These are phyloP conservation scores for Corymbia citriodora DNA, from an alignment of 441 rosid genomes.

Conservation along the genomic window DNA sequence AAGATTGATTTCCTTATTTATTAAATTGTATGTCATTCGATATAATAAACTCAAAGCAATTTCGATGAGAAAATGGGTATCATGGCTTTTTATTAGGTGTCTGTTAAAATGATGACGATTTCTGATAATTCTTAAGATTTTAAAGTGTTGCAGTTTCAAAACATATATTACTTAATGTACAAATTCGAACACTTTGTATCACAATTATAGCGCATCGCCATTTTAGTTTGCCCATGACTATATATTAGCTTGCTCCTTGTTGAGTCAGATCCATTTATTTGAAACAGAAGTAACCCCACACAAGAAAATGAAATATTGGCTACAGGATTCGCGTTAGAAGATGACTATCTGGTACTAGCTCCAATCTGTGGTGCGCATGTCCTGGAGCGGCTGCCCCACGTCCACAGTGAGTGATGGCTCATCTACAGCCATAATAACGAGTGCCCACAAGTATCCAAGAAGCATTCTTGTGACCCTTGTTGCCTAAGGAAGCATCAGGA, in stretches of 20 bases:
- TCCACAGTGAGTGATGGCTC: background rate
- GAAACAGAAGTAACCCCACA: background rate
- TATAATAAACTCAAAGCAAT: accelerated
- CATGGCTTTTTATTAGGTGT: accelerated
- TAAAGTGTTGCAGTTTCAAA: accelerated
- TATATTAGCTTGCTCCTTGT: background rate
- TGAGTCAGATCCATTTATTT: background rate
- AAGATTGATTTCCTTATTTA: background rate
- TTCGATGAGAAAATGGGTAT: background rate
- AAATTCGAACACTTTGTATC: accelerated
- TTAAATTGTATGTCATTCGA: background rate
- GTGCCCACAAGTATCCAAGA: background rate
- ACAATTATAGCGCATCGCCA: accelerated
- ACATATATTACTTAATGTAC: background rate
- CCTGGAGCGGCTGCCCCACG: background rate
- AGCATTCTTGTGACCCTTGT: background rate
- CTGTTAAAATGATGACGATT: accelerated
- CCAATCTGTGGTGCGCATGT: background rate
- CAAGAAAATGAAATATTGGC: background rate
- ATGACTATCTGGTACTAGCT: background rate
- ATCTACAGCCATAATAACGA: background rate
- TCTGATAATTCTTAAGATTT: background rate
- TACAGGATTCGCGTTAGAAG: background rate
- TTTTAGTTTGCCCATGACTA: accelerated
- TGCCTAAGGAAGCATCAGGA: background rate